Evolutionary conservation across 257 asterid species (phyloP), one percentile per base, ranked within the genome.

Genomic region (Nicotiana attenuata): DNA sequence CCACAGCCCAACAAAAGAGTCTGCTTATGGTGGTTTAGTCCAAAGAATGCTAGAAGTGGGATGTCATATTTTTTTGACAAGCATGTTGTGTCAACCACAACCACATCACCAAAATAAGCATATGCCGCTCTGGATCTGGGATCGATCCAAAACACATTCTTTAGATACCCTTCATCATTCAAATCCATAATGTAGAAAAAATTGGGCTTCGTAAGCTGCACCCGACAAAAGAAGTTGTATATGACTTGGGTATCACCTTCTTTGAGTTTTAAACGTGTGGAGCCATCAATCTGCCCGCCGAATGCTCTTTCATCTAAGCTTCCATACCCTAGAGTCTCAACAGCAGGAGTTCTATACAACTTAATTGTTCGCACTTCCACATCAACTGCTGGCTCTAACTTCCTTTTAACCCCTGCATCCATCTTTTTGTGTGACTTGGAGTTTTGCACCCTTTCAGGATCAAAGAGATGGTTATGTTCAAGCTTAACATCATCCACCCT

Each of bases 401-500:
- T 90, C 76, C 92, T 90, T 88, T 93, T 92, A 83, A 80, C 84
- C 82, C 90, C 93, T 63, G 85, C 81, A 19, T 82, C 88, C 80
- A 84, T 87, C 81, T 81, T 89, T 87, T 89, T 91, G 50, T 83
- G 87, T 79, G 91, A 89, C 86, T 87, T 91, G 82, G 83, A 88
- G 80, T 81, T 66, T 83, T 91, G 89, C 5, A 87, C 89, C 65
- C 92, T 91, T 88, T 82, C 88, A 80, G 86, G 83, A 53, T 87
- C 89, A 83, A 94, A 91, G 73, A 80, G 78, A 81, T 94, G 97
- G 86, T 93, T 94, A 88, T 94, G 98, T 53, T 91, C 95, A 9
- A 91, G 93, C 53, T 85, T 88, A 45, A 88, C 96, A 82, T 91
- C 98, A 47, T 90, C 92, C 35, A 92, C 87, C 60, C 95, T 88